phyloP scores from a whole-genome alignment of 148 eudicot species.

The Amaranthus cruentus region DNA sequence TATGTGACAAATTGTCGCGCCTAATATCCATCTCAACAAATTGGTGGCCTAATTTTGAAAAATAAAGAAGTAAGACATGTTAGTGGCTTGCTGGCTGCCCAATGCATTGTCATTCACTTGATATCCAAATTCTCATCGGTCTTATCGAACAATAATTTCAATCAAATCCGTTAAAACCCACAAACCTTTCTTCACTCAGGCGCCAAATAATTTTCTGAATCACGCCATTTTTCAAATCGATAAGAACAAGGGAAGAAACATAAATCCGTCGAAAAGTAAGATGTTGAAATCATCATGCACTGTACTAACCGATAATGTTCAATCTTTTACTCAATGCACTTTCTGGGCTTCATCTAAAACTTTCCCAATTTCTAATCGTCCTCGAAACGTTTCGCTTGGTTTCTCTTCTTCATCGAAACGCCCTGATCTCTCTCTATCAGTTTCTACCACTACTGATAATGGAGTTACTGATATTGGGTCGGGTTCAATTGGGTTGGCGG shows the following conservation, averaged over 20 bases:
- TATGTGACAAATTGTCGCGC: no score
- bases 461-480: conserved; percentile 7
- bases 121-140: conserved; percentile 3
- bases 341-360: conserved; percentile 25
- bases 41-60: no score
- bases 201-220: no score
- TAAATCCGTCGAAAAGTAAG: background rate
- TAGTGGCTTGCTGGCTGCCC: no score
- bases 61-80: no score
- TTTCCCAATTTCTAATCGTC: conserved; percentile 5
- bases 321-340: conserved; percentile 37
- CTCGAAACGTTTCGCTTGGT: conserved; percentile 20
- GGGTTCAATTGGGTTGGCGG: conserved; percentile 39
- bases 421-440: conserved; percentile 23
- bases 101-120: no score
- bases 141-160: conserved; percentile 8
- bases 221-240: background rate
- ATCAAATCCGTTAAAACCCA: background rate
- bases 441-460: conserved; percentile 20
- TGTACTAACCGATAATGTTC: conserved; percentile 28
- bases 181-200: background rate
- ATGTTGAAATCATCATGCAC: conserved; percentile 40
- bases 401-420: conserved; percentile 21
- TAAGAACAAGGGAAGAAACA: background rate
- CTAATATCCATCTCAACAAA: no score